Base-by-base conservation (phyloP, 352 stramenopile species). In the Phytopythium helicoides region DNA sequence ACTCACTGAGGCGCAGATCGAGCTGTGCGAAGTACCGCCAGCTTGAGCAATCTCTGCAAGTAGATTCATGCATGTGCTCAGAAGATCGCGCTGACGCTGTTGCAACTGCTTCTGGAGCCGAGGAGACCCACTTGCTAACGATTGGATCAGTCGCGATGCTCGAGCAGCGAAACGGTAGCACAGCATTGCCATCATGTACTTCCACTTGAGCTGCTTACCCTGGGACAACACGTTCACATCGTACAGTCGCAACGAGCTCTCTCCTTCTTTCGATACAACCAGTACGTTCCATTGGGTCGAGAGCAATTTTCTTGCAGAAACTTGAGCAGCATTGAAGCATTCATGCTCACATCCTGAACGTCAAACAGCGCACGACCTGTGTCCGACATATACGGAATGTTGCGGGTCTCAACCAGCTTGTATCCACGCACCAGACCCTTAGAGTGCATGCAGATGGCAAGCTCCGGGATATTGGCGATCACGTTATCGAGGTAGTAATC, bases 181-280 rank as follows among this genome's bases (percentile, higher is more conserved):
- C 15, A 94, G 62, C 85, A 94, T 94, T 26, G 85, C 82, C 80
- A 92, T 92, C 81, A 92, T 92, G 56, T 94, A 94, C 69, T 94
- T 94, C 85, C 85, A 94, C 67, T 94, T 94, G 42, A 91, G 67
- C 34, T 94, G 81, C 37, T 87, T 89, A 47, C 82, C 82, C 50
- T 91, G 73, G 0, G 85, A 92, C 3, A 94, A 60, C 22, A 93
- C 78, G 52, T 91, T 74, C 1, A 94, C 81, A 34, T 94, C 85
- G 42, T 94, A 94, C 21, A 94, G 62, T 10, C 80, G 81, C 25
- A 94, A 52, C 37, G 82, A 87, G 34, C 64, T 84, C 47, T 92
- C 81, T n/a, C 82, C 85, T 64, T 90, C 70, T 38, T 87, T 10
- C 85, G 73, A 63, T 92, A 75, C 49, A 94, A 34, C 82, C 82